Percentiles rank a stretch among this genome's conserved stretches.
Evolutionary conservation across 1,284 basidiomycete species (phyloP).

Genomic region (Apiotrichum laibachii): DNA sequence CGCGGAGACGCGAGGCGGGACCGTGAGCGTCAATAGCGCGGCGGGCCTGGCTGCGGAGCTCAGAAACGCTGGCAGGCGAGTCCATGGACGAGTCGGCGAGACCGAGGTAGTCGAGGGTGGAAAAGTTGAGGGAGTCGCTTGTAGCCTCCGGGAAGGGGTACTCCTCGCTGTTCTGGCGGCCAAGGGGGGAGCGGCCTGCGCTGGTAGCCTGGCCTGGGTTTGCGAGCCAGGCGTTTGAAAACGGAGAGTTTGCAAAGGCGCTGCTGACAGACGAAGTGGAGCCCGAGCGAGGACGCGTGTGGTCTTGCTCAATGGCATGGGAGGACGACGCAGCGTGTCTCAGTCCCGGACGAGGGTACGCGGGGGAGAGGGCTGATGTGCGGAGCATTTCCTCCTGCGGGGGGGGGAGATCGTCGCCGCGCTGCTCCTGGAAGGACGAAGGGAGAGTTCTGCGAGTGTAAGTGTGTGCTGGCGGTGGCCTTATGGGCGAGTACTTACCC

Average conservation of each 20-base stretch:
- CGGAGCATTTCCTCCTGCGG: slow-evolving; percentile 22
- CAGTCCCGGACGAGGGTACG: slow-evolving; percentile 54
- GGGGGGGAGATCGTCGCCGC: slow-evolving; percentile 21
- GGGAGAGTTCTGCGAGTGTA: slow-evolving; percentile 41
- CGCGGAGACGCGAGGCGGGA: slow-evolving; percentile 70
- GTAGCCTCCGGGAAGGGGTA: slow-evolving; percentile 5
- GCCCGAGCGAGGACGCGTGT: slow-evolving; percentile 79
- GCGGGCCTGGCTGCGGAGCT: slow-evolving; percentile 79
- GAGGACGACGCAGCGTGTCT: slow-evolving; percentile 70
- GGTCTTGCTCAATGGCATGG: slow-evolving; percentile 59
- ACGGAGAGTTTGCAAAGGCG: slow-evolving; percentile 80
- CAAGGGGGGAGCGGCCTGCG: slow-evolving; percentile 34
- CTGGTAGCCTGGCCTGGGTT: slow-evolving; percentile 46
- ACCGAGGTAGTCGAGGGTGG: slow-evolving; percentile 91
- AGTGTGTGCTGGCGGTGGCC: background rate
- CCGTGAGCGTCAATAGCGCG: slow-evolving; percentile 69
- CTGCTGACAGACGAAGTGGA: slow-evolving; percentile 77
- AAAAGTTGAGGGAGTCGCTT: slow-evolving; percentile 78
- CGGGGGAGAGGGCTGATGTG: slow-evolving; percentile 42
- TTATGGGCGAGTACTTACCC: slow-evolving; percentile 35
- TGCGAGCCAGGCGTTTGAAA: slow-evolving; percentile 81
- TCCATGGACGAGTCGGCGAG: slow-evolving; percentile 59
- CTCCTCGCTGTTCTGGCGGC: slow-evolving; percentile 15
- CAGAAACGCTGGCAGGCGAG: slow-evolving; percentile 72
- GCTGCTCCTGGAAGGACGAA: slow-evolving; percentile 42